Evolutionary conservation across 2,329 filamentous ascomycete genomes (phyloP), one percentile per base, ranked within the genome.

Genomic region (Exophiala dermatitidis): DNA sequence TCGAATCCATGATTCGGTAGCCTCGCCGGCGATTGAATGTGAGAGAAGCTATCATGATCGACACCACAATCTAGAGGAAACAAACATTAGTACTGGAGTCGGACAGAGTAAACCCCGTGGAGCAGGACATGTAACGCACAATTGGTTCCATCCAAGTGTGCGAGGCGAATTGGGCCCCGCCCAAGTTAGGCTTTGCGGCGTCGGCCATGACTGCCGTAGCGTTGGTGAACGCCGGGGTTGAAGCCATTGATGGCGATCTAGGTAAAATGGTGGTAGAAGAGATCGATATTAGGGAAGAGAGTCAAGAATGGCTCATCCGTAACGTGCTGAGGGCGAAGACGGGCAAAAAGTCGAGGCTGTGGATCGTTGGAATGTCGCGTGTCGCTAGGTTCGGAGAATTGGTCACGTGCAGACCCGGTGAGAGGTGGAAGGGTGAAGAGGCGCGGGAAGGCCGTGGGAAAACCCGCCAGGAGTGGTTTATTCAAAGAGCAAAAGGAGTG

Each of bases 41-140:
- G 69, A 78, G 73, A 30, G 74, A 74, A 28, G 67, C 68, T 57
- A 77, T 67, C 52, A 78, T 71, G 50, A 78, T 77, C 37, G 65
- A 69, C n/a, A 74, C 67, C 7, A 78, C 75, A 58, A 78, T 75
- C 74, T 77, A 50, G n/a, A 36, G 7, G 48, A 34, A 34, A 37
- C 37, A 37, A 31, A 12, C 12, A 9, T 28, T 3, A 30, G 28
- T 29, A 37, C n/a, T 36, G 31, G 28, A 6, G 3, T 43, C 34
- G 41, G 12, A 8, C 12, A 10, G 38, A 19, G 12, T 6, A 19
- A 19, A n/a, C 19, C 9, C 6, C 9, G 38, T 42, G 7, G 31
- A 12, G n/a, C 3, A 30, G 28, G 32, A 28, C 31, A 41, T 26
- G 30, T 28, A 19, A 62, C 67, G 46, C 59, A 69, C 67, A 53